These are phyloP conservation scores for Choanephora cucurbitarum DNA, from an alignment of 371 early-diverging fungal genomes.

Conservation along the genomic window DNA sequence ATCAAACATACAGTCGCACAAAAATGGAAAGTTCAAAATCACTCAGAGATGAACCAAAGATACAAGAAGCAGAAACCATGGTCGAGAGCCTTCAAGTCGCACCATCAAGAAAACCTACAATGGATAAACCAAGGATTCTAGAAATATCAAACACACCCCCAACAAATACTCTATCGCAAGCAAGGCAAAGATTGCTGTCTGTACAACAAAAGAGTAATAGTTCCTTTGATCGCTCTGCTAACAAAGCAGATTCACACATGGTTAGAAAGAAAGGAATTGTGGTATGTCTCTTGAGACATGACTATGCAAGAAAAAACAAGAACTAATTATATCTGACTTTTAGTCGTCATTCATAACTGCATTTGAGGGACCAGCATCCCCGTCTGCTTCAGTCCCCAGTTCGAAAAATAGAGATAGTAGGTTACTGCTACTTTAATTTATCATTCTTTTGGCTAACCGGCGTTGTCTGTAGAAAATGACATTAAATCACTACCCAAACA, in stretches of 20 bases:
- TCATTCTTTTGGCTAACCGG: no score
- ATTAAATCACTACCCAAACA: no score
- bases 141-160: not conserved
- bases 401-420: no score
- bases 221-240: not conserved
- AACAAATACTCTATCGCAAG: constrained; percentile 9
- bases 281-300: constrained; percentile 3
- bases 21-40: not conserved
- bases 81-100: not conserved
- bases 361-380: constrained; percentile 9
- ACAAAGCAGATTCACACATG: not conserved
- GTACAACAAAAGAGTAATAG: not conserved
- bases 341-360: constrained; percentile 23
- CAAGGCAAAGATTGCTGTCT: constrained; percentile 9
- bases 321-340: not conserved
- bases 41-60: not conserved
- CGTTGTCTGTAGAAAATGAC: no score
- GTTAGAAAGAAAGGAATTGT: constrained; percentile 7
- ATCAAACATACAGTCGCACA: not conserved
- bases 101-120: not conserved
- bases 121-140: not conserved
- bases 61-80: not conserved
- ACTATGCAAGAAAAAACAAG: not conserved
- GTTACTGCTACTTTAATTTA: no score
- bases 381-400: no score